Percentiles rank a stretch among this genome's conserved stretches.
phyloP scores from a whole-genome alignment of 1,284 basidiomycete species.

The Laetiporus sulphureus region DNA sequence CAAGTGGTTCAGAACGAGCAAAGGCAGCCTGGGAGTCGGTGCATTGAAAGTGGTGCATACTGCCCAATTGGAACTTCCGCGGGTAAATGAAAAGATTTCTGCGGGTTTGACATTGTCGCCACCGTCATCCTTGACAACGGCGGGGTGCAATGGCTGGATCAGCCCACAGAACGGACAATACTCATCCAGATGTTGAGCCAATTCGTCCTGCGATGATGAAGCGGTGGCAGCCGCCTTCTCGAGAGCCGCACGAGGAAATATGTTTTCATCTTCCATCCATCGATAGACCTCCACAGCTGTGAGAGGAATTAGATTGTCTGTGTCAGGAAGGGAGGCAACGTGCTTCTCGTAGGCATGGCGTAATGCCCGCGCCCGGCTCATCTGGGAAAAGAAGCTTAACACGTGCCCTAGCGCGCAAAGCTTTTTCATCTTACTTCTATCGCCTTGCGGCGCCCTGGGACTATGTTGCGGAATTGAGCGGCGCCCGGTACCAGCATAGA shows the following conservation, averaged over 20 bases:
- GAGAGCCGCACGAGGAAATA: slow-evolving; percentile 32
- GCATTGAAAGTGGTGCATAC: slow-evolving; percentile 15
- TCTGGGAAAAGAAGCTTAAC: slow-evolving; percentile 31
- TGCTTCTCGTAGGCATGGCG: slow-evolving; percentile 38
- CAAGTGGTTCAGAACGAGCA: slow-evolving; percentile 18
- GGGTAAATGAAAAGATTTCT: no score
- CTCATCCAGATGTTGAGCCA: no score
- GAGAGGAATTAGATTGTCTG: slow-evolving; percentile 27
- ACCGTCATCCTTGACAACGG: slow-evolving; percentile 10
- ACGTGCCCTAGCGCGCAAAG: slow-evolving; percentile 5
- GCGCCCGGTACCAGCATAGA: slow-evolving; percentile 47
- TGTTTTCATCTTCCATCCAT: slow-evolving; percentile 50
- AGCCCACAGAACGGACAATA: slow-evolving; percentile 28
- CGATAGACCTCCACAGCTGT: slow-evolving; percentile 49
- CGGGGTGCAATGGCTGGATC: slow-evolving; percentile 17
- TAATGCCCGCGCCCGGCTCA: slow-evolving; percentile 53
- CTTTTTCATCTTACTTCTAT: slow-evolving; percentile 48
- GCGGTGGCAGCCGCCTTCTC: slow-evolving; percentile 1
- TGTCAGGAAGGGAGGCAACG: slow-evolving; percentile 17
- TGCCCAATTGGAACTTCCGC: no score
- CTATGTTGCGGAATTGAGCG: slow-evolving; percentile 38
- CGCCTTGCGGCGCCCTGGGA: slow-evolving; percentile 58
- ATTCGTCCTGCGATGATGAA: no score
- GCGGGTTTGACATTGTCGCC: neutral
- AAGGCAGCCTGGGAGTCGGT: slow-evolving; percentile 13